Evolutionary conservation across 2,329 filamentous ascomycete species (phyloP), one percentile per base, ranked within the genome.

Genomic region (Tympanopsis confertula): DNA sequence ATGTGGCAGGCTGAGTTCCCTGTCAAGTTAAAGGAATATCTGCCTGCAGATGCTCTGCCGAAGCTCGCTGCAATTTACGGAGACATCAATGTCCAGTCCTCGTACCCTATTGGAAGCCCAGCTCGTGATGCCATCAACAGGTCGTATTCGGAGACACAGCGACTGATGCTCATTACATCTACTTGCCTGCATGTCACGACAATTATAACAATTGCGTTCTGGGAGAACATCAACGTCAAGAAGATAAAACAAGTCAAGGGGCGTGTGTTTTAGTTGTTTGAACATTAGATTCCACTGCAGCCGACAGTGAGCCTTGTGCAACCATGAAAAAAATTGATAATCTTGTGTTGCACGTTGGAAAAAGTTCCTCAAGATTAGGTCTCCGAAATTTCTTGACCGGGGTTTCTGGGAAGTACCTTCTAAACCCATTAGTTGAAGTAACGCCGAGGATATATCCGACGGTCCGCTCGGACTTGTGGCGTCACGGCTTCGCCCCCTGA

Each of bases 111-210:
- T 13, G 60, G 63, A 4, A 63, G 48, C 5, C 50, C 57, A 0
- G 59, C 54, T 15, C 51, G 68, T 13, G 42, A 55, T 14, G 68
- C 56, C 2, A 68, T 70, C 37, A 56, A 63, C 20, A 39, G 54
- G 35, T 63, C 67, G 1, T 73, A 72, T 40, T 64, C 57, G 1
- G 60, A 63, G 26, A 56, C 62, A 4, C 66, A 72, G 52, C 56
- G 49, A 24, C 45, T 50, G n/a, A 56, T 65, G 55, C 46, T 63
- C 20, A 59, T 61, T 35, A 57, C 58, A 0, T 56, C 55, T 4
- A 54, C 51, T 0, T 52, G 50, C 1, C 45, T 59, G 10, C 57
- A 58, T 50, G 47, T 41, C 0, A 28, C 59, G 20, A 42, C 48
- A 1, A 47, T 59, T 15, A 41, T 62, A 3, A 66, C 59, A 46